Base-by-base conservation (phyloP, 116 monocot species). In the Dioscorea cayenensis region DNA sequence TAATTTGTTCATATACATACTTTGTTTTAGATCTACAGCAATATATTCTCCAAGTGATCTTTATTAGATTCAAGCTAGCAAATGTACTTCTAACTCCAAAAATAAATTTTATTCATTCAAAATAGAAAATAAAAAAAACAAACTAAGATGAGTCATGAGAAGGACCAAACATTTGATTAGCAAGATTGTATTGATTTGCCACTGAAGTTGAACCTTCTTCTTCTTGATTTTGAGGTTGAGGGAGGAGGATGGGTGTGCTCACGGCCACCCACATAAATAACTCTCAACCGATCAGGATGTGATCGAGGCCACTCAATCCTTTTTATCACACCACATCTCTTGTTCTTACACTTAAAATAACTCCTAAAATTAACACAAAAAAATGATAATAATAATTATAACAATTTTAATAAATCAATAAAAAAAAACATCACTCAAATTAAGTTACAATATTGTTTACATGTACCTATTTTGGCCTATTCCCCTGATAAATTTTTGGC, bases 291-390 rank as follows among this genome's bases (percentile, higher is more conserved):
- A 71, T 68, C 63, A 3, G 73, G 73, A 51, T 78, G 66, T 12
- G 70, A 13, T 0, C 84, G 84, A 64, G 32, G 72, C 87, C 87
- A 87, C 63, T 87, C 87, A 17, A 81, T 81, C 66, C 49, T 77
- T 78, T 87, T 87, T 81, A 77, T 87, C 13, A 69, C 84, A 12
- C 29, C 67, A 73, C 87, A 87, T 16, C 20, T 43, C 29, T 67
- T 73, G 25, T 68, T 76, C 73, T 67, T 63, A 28, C 87, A 87
- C 69, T 61, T 81, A 78, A 87, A 84, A 50, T 87, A 87, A 66
- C 81, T 79, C 74, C 87, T 87, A n/a, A 25, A 25, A 32, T 32
- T 32, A 55, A 55, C 9, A 10, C 25, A 62, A 8, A 65, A 7
- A 66, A 3, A 51, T 19, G 12, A 27, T 22, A 8, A 3, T 21